Conservation (phyloP, 768 basidiomycete genomes). For the Russula vinacea region DNA sequence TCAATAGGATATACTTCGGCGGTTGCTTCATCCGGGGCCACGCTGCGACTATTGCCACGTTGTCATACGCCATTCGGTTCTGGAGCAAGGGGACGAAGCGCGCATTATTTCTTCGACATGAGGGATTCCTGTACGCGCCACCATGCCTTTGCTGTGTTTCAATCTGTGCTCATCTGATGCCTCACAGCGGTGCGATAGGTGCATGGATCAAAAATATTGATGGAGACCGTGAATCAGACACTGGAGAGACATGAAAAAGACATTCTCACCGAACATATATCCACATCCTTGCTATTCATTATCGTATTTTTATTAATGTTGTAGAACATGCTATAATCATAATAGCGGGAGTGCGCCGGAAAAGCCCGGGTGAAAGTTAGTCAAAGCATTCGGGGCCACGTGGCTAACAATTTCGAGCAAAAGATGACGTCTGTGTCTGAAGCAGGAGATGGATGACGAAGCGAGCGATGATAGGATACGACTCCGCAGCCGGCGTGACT, state of each 20-base stretch:
- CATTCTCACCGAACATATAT: not conserved
- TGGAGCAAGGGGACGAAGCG: constrained; percentile 98
- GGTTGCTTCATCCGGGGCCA: constrained; percentile 99
- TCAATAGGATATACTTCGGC: constrained; percentile 98
- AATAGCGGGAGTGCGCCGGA: not conserved
- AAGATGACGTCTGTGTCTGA: no score
- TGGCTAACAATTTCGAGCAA: constrained; percentile 1
- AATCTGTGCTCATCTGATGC: constrained; percentile 20
- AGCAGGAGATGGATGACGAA: no score
- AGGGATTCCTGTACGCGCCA: constrained; percentile 86
- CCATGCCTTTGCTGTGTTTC: constrained; percentile 19
- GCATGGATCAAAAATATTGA: constrained; percentile 98
- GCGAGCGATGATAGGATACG: not conserved
- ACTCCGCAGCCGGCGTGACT: not conserved
- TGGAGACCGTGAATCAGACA: constrained; percentile 34
- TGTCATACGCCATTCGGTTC: constrained; percentile 98
- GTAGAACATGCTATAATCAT: constrained; percentile 5
- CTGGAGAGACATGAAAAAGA: constrained; percentile 20
- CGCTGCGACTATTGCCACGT: constrained; percentile 92
- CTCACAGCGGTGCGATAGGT: constrained; percentile 78
- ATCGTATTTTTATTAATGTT: constrained; percentile 19
- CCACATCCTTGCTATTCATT: not conserved
- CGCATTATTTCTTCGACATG: constrained; percentile 94
- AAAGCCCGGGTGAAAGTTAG: not conserved
- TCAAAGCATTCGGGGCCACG: not conserved